Evolutionary conservation across 805 yeast genomes (phyloP), one percentile per base, ranked within the genome.

Genomic region (Candida endomychidarum): DNA sequence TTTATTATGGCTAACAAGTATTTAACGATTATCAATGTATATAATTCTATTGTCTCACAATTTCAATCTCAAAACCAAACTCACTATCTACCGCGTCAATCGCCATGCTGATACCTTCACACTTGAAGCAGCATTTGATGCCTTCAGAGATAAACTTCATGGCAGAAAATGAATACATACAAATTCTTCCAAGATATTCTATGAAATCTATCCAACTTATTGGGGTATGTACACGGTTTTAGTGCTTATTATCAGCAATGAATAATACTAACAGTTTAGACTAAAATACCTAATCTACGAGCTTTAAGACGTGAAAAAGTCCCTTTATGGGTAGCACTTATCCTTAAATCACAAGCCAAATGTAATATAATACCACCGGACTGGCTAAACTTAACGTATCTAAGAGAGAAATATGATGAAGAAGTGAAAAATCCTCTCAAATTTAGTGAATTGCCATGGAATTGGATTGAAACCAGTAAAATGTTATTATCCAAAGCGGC

Each of bases 311-410:
- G 90, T 38, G 75, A 74, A 14, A 68, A 75, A 34, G 80, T 93
- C 0, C 95, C 96, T 0, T 47, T 91, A 2, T 93, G 98, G 98
- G 67, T 86, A 15, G 98, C 97, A 0, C 57, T 90, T 6, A 65
- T 90, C 15, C 66, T 93, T 36, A 88, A 87, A 54, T 80, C 82
- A 34, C 98, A 93, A 58, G 83, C 81, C 34, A 83, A 89, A 52
- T 88, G 97, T 61, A 83, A 81, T 46, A 80, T 93, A 2, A 80
- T 87, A 7, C 83, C 89, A 10, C 99, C 99, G 0, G 72, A 67
- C 1, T 93, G 99, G 99, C 70, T 93, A 8, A 75, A 73, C 8
- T 60, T 76, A 34, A 66, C 67, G 14, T 68, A 67, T 36, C 59
- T 91, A 41, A 75, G 75, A 39, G 70, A 67, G 5, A 69, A 74